Base-by-base conservation (phyloP, 2,329 filamentous ascomycete genomes). In the Fusarium compactum region DNA sequence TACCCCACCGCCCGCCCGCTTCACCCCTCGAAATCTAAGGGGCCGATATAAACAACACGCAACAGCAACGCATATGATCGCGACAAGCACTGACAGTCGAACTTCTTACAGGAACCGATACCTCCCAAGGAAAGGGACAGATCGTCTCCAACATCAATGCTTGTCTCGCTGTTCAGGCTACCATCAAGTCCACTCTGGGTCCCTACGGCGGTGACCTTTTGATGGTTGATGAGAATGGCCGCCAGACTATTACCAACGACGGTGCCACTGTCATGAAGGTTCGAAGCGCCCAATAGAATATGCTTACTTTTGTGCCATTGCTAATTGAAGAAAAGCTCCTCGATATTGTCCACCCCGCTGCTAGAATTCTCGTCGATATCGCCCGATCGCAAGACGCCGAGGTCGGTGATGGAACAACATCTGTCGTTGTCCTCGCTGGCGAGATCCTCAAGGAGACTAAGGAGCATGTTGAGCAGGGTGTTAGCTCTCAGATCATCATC, bases 231-330 rank as follows among this genome's bases (percentile, higher is more conserved):
- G 91, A 90, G 82, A 98, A 98, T 86, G 96, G 96, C 81, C 91
- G 85, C 82, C 94, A 98, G 85, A 99, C 96, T 58, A 98, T 99
- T 80, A 99, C 96, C 76, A 99, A 99, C 83, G 96, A 99, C 85
- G 96, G 96, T 79, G 96, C 96, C 51, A 99, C 96, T 53, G 96
- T 98, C 67, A 99, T 99, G 96, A 98, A 98, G 91, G 93, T 94
- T 81, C 75, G 61, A 54, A 32, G 20, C 56, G 27, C 56, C 38
- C 25, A 11, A 46, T 16, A 34, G 20, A 41, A 24, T 48, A 41
- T 24, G 22, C 10, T 5, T n/a, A n/a, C 18, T 11, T 24, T 55
- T 44, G 38, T 43, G 30, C 50, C 32, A 8, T 40, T 34, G 38
- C 69, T 72, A 40, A 70, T 56, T 41, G 25, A 44, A 22, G 27